Evolutionary conservation across 2,329 filamentous ascomycete genomes (phyloP).

Genomic region (Paradendryphiella salina): DNA sequence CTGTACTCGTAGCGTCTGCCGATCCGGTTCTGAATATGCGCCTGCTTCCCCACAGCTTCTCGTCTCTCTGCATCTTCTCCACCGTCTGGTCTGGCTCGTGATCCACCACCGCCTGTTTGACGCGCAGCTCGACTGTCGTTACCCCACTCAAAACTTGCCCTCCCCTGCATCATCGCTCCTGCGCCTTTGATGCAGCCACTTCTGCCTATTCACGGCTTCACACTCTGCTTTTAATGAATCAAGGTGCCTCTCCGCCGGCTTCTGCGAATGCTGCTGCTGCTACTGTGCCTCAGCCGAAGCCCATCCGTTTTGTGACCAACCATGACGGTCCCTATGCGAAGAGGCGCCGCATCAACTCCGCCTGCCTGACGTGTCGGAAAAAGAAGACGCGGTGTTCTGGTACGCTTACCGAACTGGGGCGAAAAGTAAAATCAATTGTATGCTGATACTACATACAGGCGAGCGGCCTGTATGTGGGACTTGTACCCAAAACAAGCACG

Average conservation of each 20-base stretch:
- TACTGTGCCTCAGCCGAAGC: constrained; percentile 37
- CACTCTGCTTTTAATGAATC: constrained; percentile 41
- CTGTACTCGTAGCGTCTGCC: constrained; percentile 12
- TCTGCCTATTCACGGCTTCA: constrained; percentile 11
- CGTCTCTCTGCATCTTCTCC: constrained; percentile 17
- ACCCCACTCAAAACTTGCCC: constrained; percentile 17
- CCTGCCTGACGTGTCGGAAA: constrained; percentile 54
- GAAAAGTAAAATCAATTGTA: background rate
- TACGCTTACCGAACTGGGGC: constrained; percentile 3
- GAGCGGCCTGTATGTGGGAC: constrained; percentile 52
- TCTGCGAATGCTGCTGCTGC: constrained; percentile 36
- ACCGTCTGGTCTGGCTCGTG: constrained; percentile 15
- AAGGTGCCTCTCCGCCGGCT: constrained; percentile 31
- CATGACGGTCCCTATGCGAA: constrained; percentile 49
- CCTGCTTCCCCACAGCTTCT: constrained; percentile 20
- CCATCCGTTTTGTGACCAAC: constrained; percentile 50
- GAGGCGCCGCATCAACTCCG: constrained; percentile 48
- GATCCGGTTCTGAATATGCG: constrained; percentile 26
- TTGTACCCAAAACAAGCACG: constrained; percentile 53
- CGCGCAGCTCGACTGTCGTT: constrained; percentile 10
- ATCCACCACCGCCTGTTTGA: constrained; percentile 8
- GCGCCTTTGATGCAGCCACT: constrained; percentile 15
- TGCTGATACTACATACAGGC: constrained; percentile 23
- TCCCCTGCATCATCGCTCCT: constrained; percentile 7
- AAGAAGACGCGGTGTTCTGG: constrained; percentile 57